These are phyloP conservation scores for Volvox africanus DNA, from an alignment of 139 green algal species.

Conservation along the genomic window DNA sequence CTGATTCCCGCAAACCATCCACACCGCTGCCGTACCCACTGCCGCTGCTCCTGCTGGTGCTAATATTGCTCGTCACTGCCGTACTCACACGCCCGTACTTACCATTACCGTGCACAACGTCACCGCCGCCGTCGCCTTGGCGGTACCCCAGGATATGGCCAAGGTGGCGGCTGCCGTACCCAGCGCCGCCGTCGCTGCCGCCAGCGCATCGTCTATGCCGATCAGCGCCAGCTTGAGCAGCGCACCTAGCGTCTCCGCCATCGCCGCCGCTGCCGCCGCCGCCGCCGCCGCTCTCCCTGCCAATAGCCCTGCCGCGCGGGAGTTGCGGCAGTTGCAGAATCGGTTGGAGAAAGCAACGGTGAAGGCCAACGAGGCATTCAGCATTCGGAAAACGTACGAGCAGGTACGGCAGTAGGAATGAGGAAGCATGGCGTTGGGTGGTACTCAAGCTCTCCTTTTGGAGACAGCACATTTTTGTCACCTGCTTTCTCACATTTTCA, in stretches of 20 bases:
- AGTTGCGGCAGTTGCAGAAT: constrained; percentile 74
- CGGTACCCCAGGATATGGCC: not conserved
- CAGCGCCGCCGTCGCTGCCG: not conserved
- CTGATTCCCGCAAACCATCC: no score
- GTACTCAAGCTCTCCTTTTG: no score
- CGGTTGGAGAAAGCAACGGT: constrained; percentile 75
- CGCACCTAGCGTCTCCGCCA: constrained; percentile 3
- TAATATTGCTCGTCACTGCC: no score
- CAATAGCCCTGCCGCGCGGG: constrained; percentile 30
- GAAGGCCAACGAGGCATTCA: constrained; percentile 77
- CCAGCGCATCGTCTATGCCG: not conserved
- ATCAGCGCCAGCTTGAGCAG: not conserved
- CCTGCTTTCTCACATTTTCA: no score
- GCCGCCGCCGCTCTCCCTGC: not conserved
- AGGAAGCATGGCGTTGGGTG: no score
- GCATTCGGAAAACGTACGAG: constrained; percentile 75
- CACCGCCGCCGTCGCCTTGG: not conserved
- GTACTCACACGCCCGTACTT: no score
- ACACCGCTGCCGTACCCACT: no score
- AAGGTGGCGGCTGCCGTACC: not conserved
- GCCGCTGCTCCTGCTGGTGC: no score
- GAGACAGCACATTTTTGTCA: no score
- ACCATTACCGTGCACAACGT: not conserved
- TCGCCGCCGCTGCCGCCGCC: not conserved
- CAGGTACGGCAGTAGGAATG: constrained; percentile 53